A percentile compares a stretch with the other conserved stretches of the same genome.
Evolutionary conservation across 495 filamentous ascomycete species (phyloP).

Genomic region (Emericellopsis terricola): DNA sequence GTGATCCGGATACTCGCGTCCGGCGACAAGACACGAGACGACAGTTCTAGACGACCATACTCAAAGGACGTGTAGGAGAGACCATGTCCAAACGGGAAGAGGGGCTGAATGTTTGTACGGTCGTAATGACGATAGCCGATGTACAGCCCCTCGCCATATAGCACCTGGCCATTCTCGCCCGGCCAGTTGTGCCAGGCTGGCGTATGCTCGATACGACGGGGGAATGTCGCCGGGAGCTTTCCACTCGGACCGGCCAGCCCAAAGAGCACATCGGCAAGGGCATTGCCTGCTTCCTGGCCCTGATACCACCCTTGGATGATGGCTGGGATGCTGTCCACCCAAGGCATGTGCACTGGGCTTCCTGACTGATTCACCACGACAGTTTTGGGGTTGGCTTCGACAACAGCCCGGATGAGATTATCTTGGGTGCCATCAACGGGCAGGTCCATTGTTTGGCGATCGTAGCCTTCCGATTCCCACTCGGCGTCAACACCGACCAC

Average conservation of each 20-base stretch:
- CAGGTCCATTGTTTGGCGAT: constrained; percentile 69
- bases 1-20: constrained; percentile 38
- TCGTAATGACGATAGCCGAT: constrained; percentile 79
- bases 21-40: constrained; percentile 25
- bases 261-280: constrained; percentile 72
- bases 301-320: constrained; percentile 66
- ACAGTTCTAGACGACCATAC: constrained; percentile 42
- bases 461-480: constrained; percentile 81
- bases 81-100: constrained; percentile 72
- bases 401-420: constrained; percentile 49
- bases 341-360: constrained; percentile 74
- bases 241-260: constrained; percentile 73
- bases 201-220: constrained; percentile 56
- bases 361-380: constrained; percentile 73
- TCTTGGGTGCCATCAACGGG: constrained; percentile 53
- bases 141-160: constrained; percentile 74
- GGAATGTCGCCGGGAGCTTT: constrained; percentile 61
- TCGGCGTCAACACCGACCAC: constrained; percentile 68
- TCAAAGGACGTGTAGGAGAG: constrained; percentile 66
- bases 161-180: constrained; percentile 54
- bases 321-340: constrained; percentile 47
- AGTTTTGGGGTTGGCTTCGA: constrained; percentile 52
- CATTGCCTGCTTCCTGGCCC: constrained; percentile 81
- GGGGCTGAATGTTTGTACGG: constrained; percentile 38
- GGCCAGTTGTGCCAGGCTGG: constrained; percentile 76